Evolutionary conservation across 768 basidiomycete genomes (phyloP), one percentile per base, ranked within the genome.

Genomic region (Collybia nuda): DNA sequence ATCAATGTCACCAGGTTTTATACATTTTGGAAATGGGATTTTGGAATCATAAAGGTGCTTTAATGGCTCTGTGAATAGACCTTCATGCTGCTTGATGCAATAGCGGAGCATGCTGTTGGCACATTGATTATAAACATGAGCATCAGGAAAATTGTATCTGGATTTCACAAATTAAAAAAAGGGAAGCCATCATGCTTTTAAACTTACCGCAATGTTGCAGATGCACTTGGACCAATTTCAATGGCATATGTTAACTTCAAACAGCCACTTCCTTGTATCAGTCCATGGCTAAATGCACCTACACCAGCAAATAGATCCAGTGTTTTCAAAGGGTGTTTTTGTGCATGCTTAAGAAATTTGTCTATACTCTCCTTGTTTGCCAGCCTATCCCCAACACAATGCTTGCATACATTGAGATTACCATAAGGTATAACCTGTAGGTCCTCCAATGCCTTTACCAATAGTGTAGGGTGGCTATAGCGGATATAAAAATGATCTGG

Each of bases 151-250:
- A 54, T 88, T 86, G 18, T 74, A 67, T 42, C 82, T 85, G 50
- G 50, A 54, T 14, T 28, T 38, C 22, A 12, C 42, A 45, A 53
- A 36, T 11, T 40, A 39, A 32, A 42, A 55, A 41, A 35, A 37
- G 28, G 43, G 6, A 15, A 36, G 21, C 14, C 4, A 19, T 17
- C 1, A 35, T 32, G 35, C 24, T 5, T 51, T 7, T 1, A 24
- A 24, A 63, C 78, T 46, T 57, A 87, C 90, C 67, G 68, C 14
- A 86, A 68, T 1, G 90, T 88, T 50, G 68, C 67, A 0, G 86
- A 84, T 6, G 91, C 87, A 61, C 85, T 87, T 0, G 89, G 88
- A n/a, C 80, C 72, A 18, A 89, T 83, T 56, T 93, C 90, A 39
- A 90, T 66, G 0, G 83, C 79, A 67, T 88, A 81, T 0, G 81